phyloP scores from a whole-genome alignment of 108 stramenopile species.

The Craspedostauros australis region DNA sequence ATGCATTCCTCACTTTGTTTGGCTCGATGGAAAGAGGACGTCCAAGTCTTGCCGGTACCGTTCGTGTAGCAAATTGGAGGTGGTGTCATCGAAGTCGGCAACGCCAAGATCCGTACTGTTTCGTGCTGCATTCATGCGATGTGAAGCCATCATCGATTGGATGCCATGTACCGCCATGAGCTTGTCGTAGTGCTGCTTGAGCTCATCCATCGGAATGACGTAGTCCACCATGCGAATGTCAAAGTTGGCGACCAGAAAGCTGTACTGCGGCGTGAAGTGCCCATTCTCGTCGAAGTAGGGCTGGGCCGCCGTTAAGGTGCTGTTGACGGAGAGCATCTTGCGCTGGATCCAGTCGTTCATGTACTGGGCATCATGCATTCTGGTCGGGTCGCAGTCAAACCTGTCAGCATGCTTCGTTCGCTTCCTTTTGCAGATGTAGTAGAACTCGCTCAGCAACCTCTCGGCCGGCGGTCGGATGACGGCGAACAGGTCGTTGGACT shows the following conservation, averaged over 20 bases:
- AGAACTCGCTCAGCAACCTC: slow-evolving; percentile 31
- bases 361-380: slow-evolving; percentile 17
- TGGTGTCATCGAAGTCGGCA: slow-evolving; percentile 5
- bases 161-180: slow-evolving; percentile 29
- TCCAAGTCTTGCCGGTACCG: slow-evolving; percentile 14
- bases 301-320: not conserved
- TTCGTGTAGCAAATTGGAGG: slow-evolving; percentile 3
- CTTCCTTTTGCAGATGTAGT: slow-evolving; percentile 25
- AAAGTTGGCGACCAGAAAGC: slow-evolving; percentile 24
- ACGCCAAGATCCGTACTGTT: slow-evolving; percentile 12
- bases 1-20: no score
- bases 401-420: slow-evolving; percentile 10
- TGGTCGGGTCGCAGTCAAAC: slow-evolving; percentile 18
- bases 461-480: slow-evolving; percentile 29
- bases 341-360: slow-evolving; percentile 30
- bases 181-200: slow-evolving; percentile 8
- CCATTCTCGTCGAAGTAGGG: slow-evolving; percentile 25
- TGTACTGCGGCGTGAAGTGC: slow-evolving; percentile 35
- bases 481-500: slow-evolving; percentile 27
- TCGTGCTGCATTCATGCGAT: slow-evolving; percentile 12
- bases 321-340: not conserved
- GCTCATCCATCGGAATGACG: slow-evolving; percentile 21
- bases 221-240: slow-evolving; percentile 30
- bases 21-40: no score
- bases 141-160: slow-evolving; percentile 1